Conservation (phyloP, 106 monocot species). For the Acorus calamus region DNA sequence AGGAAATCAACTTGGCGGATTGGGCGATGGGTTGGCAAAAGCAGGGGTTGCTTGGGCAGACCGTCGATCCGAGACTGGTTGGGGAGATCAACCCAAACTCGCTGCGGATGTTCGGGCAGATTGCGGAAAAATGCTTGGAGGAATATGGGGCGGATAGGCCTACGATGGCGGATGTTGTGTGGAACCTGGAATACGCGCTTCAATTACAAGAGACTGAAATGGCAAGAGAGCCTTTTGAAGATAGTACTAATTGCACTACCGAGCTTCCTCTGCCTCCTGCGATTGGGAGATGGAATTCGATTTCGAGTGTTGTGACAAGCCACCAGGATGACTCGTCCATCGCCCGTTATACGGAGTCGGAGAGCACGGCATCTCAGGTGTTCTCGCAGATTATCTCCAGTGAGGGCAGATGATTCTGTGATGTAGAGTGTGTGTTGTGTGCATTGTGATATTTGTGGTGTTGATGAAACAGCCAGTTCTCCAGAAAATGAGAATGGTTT, state of each 20-base stretch:
- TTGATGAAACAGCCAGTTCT: no score
- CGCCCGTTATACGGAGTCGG: not conserved
- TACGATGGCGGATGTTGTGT: conserved; percentile 58
- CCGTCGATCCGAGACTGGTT: conserved; percentile 39
- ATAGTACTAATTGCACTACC: conserved; percentile 21
- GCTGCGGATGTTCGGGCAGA: conserved; percentile 58
- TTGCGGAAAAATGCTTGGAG: conserved; percentile 55
- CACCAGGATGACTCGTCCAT: no score
- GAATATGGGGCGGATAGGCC: conserved; percentile 58
- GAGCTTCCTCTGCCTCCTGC: conserved; percentile 2
- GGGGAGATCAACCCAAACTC: conserved; percentile 43
- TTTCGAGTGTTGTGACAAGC: no score
- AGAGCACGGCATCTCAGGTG: conserved; percentile 10
- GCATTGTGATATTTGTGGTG: no score
- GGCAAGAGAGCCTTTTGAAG: conserved; percentile 39
- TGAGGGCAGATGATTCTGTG: conserved; percentile 35
- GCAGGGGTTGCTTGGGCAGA: conserved; percentile 37
- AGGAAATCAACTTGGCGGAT: conserved; percentile 68
- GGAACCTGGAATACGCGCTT: conserved; percentile 75
- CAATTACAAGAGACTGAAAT: conserved; percentile 48
- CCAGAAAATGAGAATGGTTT: no score
- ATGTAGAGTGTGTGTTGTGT: no score
- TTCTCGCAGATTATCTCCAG: conserved; percentile 50
- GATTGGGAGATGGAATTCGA: conserved; percentile 1
- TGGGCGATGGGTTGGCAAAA: conserved; percentile 35